Conservation (phyloP, 306 rosid genomes). For the Sophora flavescens region DNA sequence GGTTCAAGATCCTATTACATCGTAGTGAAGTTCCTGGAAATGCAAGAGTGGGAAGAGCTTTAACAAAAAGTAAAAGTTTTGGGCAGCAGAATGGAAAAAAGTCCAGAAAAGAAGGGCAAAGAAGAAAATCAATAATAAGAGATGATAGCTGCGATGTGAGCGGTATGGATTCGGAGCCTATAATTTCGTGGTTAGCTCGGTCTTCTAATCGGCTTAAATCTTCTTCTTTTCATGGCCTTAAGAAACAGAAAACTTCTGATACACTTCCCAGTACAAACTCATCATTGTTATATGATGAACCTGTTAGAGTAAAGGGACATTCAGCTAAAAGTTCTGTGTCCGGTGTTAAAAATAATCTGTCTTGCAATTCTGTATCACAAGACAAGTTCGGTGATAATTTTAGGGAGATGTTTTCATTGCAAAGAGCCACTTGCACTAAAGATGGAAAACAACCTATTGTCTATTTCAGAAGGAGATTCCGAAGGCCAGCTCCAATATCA, state of each 20-base stretch:
- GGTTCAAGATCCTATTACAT: slow-evolving; percentile 88
- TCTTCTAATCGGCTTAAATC: slow-evolving; percentile 71
- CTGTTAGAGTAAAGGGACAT: slow-evolving; percentile 44
- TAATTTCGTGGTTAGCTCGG: slow-evolving; percentile 89
- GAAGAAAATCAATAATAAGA: slow-evolving; percentile 45
- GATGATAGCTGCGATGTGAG: slow-evolving; percentile 68
- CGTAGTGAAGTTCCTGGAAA: slow-evolving; percentile 91
- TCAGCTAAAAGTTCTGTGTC: slow-evolving; percentile 45
- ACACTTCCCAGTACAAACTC: slow-evolving; percentile 51
- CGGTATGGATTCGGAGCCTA: slow-evolving; percentile 89
- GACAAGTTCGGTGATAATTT: slow-evolving; percentile 56
- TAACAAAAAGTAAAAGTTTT: slow-evolving; percentile 48
- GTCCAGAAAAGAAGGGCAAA: slow-evolving; percentile 60
- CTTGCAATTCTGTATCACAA: slow-evolving; percentile 48
- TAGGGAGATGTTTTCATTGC: slow-evolving; percentile 56
- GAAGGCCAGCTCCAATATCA: slow-evolving; percentile 52
- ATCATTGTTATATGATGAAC: slow-evolving; percentile 56
- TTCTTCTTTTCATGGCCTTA: slow-evolving; percentile 57
- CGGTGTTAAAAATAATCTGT: slow-evolving; percentile 49
- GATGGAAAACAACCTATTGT: slow-evolving; percentile 78
- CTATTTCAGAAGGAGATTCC: slow-evolving; percentile 78
- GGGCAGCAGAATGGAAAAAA: slow-evolving; percentile 58
- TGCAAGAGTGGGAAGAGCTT: slow-evolving; percentile 51
- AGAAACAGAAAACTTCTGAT: slow-evolving; percentile 75
- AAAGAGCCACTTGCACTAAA: slow-evolving; percentile 48